These are phyloP conservation scores for Phytophthora boehmeriae DNA, from an alignment of 352 stramenopile genomes.

Conservation along the genomic window DNA sequence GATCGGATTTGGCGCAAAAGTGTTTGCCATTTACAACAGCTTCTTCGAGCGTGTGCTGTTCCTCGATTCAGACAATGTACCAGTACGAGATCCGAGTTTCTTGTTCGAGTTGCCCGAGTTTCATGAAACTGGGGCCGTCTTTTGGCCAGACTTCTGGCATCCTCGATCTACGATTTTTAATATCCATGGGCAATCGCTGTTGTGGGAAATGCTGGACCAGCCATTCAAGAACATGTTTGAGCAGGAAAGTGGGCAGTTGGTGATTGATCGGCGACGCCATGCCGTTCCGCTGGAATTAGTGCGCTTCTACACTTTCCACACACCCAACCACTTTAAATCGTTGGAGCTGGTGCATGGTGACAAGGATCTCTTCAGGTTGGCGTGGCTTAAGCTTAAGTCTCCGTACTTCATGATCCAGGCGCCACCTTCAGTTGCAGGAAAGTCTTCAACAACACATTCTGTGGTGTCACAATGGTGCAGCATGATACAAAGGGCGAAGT, in stretches of 20 bases:
- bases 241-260: slow-evolving; percentile 64
- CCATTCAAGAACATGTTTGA: slow-evolving; percentile 63
- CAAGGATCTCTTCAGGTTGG: slow-evolving; percentile 70
- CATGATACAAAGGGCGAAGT: slow-evolving; percentile 36
- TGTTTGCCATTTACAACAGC: slow-evolving; percentile 49
- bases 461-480: slow-evolving; percentile 58
- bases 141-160: slow-evolving; percentile 76
- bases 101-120: slow-evolving; percentile 51
- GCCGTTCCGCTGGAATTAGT: slow-evolving; percentile 36
- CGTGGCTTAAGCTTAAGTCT: slow-evolving; percentile 51
- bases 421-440: slow-evolving; percentile 45
- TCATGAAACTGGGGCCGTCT: slow-evolving; percentile 42
- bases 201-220: slow-evolving; percentile 58
- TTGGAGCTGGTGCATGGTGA: slow-evolving; percentile 53
- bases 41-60: slow-evolving; percentile 53
- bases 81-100: slow-evolving; percentile 48
- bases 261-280: slow-evolving; percentile 45
- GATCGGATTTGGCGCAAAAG: slow-evolving; percentile 53
- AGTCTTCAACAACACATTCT: slow-evolving; percentile 40
- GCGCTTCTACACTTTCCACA: slow-evolving; percentile 50
- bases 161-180: slow-evolving; percentile 66
- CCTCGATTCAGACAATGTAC: slow-evolving; percentile 62
- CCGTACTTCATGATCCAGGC: slow-evolving; percentile 59
- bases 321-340: slow-evolving; percentile 38
- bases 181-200: slow-evolving; percentile 48